Evolutionary conservation across 83 land plant genomes (phyloP).

Genomic region (Picea abies): DNA sequence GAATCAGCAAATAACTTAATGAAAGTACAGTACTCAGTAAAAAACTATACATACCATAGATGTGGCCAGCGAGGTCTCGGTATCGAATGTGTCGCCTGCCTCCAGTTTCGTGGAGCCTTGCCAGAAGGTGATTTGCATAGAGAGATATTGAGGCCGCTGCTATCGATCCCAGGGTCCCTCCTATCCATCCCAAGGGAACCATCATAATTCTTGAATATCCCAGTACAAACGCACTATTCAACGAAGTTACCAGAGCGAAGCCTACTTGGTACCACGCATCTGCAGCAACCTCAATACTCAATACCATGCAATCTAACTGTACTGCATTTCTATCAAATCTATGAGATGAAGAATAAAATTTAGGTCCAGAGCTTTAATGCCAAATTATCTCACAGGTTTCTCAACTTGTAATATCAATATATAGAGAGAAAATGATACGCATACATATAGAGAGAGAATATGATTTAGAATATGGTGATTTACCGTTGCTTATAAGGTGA

Average conservation of each 20-base stretch:
- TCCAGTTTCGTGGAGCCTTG: constrained; percentile 70
- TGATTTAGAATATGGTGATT: not conserved
- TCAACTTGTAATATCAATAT: no score
- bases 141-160: constrained; percentile 58
- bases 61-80: constrained; percentile 77
- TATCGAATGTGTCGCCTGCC: constrained; percentile 84
- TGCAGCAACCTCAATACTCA: constrained; percentile 14
- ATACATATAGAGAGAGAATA: no score
- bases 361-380: no score
- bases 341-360: no score
- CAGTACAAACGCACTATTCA: constrained; percentile 76
- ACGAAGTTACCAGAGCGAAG: constrained; percentile 65
- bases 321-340: no score
- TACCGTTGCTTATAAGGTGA: not conserved
- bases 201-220: constrained; percentile 75
- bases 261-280: constrained; percentile 85
- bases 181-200: constrained; percentile 78
- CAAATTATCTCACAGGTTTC: no score
- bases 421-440: no score
- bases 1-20: no score
- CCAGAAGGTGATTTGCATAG: constrained; percentile 66
- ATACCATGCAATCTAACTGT: not conserved
- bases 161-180: constrained; percentile 49
- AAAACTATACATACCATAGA: constrained; percentile 52
- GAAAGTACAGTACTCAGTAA: no score